phyloP scores from a whole-genome alignment of 2,329 filamentous ascomycete genomes.

The Apiospora sp. region DNA sequence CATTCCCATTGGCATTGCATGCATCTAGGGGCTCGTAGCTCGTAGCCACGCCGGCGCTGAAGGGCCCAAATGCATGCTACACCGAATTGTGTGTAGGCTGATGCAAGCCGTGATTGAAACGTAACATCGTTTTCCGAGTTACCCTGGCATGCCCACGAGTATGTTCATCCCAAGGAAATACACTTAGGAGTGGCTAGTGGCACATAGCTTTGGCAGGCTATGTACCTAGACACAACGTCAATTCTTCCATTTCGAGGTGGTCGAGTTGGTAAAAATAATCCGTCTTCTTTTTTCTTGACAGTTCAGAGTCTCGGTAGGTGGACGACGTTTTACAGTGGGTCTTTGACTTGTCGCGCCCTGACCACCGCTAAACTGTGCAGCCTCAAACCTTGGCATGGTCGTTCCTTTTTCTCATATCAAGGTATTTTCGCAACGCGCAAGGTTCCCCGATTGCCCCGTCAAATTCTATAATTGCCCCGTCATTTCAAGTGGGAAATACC shows the following conservation, averaged over 20 bases:
- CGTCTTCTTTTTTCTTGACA: not conserved
- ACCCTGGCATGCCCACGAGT: not conserved
- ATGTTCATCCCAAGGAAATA: not conserved
- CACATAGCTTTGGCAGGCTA: not conserved
- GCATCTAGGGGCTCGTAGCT: not conserved
- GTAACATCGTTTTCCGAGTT: no score
- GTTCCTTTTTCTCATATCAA: not conserved
- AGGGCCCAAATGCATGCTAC: not conserved
- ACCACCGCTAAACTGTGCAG: not conserved
- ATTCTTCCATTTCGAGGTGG: not conserved
- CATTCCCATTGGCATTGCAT: not conserved
- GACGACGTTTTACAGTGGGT: not conserved
- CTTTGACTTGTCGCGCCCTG: not conserved
- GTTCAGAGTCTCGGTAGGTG: not conserved
- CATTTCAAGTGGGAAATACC: not conserved
- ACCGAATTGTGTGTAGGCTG: not conserved
- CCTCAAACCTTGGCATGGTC: not conserved
- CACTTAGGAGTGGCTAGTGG: not conserved
- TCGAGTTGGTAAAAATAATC: not conserved
- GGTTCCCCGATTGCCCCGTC: not conserved
- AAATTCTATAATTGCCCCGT: no score
- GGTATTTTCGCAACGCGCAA: conserved; percentile 1
- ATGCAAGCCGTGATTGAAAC: not conserved
- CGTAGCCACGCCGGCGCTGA: not conserved
- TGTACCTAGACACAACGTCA: fast-evolving